Evolutionary conservation across 495 filamentous ascomycete species (phyloP).

Genomic region (Annulohypoxylon maeteangense): DNA sequence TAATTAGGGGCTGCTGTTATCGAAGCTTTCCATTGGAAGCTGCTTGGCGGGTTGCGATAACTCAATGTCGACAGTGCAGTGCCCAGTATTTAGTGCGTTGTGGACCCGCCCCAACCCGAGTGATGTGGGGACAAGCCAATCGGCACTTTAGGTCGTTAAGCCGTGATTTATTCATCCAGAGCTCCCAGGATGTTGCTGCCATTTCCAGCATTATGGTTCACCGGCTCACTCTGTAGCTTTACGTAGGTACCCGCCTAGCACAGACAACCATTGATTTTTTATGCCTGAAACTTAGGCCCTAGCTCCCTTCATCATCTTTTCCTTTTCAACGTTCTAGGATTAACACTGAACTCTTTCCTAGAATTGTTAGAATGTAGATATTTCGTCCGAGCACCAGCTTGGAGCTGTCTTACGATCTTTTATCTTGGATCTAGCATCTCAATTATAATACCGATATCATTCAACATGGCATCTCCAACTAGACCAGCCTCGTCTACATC

Average conservation of each 20-base stretch:
- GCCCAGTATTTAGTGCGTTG: background rate
- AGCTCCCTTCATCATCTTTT: slow-evolving; percentile 8
- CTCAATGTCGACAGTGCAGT: background rate
- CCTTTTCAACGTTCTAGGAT: background rate
- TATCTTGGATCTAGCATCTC: background rate
- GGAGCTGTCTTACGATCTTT: slow-evolving; percentile 19
- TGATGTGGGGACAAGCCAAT: slow-evolving; percentile 13
- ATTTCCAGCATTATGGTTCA: slow-evolving; percentile 31
- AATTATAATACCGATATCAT: slow-evolving; percentile 12
- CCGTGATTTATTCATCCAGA: slow-evolving; percentile 28
- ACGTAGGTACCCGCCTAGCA: slow-evolving; percentile 12
- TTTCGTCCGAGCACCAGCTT: slow-evolving; percentile 16
- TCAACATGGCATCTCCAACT: slow-evolving; percentile 40
- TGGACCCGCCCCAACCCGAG: background rate
- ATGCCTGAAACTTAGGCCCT: slow-evolving; percentile 11
- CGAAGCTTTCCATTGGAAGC: slow-evolving; percentile 24
- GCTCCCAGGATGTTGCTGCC: background rate
- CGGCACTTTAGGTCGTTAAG: slow-evolving; percentile 22
- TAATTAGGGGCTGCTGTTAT: slow-evolving; percentile 36
- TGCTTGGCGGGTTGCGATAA: slow-evolving; percentile 14
- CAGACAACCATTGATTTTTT: background rate
- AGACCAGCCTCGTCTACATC: slow-evolving; percentile 41
- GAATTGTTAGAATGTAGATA: slow-evolving; percentile 34
- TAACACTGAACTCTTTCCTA: background rate
- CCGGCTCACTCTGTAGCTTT: slow-evolving; percentile 8